Conservation (phyloP, 257 asterid genomes). For the Striga asiatica region DNA sequence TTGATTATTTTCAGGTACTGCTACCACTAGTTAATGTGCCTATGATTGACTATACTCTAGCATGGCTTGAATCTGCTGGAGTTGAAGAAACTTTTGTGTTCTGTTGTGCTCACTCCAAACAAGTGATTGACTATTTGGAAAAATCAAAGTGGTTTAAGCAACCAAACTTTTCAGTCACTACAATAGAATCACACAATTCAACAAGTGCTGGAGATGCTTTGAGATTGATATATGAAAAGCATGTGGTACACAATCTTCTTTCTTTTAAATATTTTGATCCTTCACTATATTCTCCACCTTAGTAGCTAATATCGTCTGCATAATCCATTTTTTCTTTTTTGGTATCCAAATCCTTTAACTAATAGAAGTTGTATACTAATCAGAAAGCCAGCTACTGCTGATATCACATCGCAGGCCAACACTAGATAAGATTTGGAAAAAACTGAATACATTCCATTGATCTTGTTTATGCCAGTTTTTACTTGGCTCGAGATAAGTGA, state of each 20-base stretch:
- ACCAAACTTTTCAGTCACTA: slow-evolving; percentile 59
- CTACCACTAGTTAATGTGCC: slow-evolving; percentile 83
- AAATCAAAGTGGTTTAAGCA: slow-evolving; percentile 60
- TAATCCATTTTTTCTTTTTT: background rate
- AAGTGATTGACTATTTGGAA: slow-evolving; percentile 67
- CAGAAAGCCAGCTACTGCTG: background rate
- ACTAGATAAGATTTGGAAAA: slow-evolving; percentile 1
- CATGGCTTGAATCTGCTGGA: slow-evolving; percentile 97
- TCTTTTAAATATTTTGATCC: background rate
- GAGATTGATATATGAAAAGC: slow-evolving; percentile 63
- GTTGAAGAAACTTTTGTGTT: slow-evolving; percentile 92
- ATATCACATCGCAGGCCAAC: slow-evolving; percentile 1
- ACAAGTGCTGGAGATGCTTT: slow-evolving; percentile 91
- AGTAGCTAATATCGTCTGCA: background rate
- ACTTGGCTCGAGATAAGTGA: slow-evolving; percentile 7
- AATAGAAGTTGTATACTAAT: background rate
- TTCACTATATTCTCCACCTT: background rate
- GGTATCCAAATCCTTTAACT: background rate
- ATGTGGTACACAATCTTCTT: slow-evolving; percentile 52
- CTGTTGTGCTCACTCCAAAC: slow-evolving; percentile 93
- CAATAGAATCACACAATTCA: slow-evolving; percentile 76
- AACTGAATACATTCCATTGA: slow-evolving; percentile 8
- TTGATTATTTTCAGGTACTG: slow-evolving; percentile 44
- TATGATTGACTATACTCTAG: slow-evolving; percentile 86
- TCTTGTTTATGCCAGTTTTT: background rate